phyloP scores from a whole-genome alignment of 345 rosid species.

The Nasturtium officinale region DNA sequence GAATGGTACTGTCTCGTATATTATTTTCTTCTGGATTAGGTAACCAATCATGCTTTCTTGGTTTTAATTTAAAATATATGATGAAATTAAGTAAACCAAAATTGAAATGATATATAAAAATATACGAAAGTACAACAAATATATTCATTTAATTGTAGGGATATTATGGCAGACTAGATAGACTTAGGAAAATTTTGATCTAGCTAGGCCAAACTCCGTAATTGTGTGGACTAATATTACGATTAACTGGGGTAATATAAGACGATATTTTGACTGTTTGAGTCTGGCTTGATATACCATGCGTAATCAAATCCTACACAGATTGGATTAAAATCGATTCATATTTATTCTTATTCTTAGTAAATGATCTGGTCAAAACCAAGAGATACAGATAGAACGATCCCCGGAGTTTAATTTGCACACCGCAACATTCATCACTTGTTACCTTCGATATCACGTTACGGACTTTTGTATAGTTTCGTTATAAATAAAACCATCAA shows the following conservation, averaged over 20 bases:
- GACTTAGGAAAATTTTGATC: no score
- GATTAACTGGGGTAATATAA: no score
- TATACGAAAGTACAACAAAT: background rate
- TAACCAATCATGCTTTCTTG: no score
- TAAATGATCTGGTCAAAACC: background rate
- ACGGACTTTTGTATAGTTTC: background rate
- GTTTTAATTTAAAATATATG: no score
- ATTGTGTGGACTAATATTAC: no score
- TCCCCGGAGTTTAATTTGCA: background rate
- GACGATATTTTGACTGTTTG: background rate
- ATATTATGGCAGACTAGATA: no score
- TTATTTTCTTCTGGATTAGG: no score
- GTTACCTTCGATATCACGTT: conserved; percentile 21
- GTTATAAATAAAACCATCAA: background rate
- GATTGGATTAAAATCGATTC: background rate
- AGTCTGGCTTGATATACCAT: background rate
- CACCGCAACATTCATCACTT: background rate
- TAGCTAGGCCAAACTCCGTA: background rate
- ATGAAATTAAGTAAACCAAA: no score
- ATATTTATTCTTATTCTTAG: background rate
- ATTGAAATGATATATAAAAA: no score
- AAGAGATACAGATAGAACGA: background rate
- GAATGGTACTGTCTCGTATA: no score
- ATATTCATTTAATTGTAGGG: background rate
- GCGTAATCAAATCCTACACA: background rate